phyloP scores from a whole-genome alignment of 192 early-diverging fungal species.

The Linnemannia hyalina region DNA sequence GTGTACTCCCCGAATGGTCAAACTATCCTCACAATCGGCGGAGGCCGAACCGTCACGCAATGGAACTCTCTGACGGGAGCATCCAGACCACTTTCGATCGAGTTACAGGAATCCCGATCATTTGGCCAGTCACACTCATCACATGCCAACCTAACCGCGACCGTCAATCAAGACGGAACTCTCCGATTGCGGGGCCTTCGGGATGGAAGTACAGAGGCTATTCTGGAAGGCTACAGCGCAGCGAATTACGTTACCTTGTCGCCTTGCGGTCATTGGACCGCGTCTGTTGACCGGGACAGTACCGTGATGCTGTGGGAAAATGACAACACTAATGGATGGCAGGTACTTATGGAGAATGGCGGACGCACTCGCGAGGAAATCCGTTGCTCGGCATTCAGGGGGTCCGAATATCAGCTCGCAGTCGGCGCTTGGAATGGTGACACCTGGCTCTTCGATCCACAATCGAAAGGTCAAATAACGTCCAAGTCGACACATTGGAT shows the following conservation, averaged over 20 bases:
- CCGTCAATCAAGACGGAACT: not conserved
- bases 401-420: not conserved
- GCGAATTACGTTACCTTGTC: not conserved
- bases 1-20: not conserved
- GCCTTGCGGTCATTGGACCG: not conserved
- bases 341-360: too few species aligned
- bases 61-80: not conserved
- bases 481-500: too few species aligned
- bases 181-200: not conserved
- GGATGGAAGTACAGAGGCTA: not conserved
- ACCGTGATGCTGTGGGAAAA: not conserved
- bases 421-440: too few species aligned
- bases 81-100: not conserved
- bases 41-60: not conserved
- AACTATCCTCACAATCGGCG: not conserved
- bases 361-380: not conserved
- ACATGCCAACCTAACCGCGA: not conserved
- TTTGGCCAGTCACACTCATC: not conserved
- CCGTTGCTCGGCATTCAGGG: not conserved
- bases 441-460: too few species aligned
- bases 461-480: too few species aligned
- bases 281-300: not conserved
- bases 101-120: not conserved
- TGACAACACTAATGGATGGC: not conserved
- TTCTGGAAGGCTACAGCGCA: too few species aligned